Evolutionary conservation across 306 rosid species (phyloP).

Genomic region (Myrica gale): DNA sequence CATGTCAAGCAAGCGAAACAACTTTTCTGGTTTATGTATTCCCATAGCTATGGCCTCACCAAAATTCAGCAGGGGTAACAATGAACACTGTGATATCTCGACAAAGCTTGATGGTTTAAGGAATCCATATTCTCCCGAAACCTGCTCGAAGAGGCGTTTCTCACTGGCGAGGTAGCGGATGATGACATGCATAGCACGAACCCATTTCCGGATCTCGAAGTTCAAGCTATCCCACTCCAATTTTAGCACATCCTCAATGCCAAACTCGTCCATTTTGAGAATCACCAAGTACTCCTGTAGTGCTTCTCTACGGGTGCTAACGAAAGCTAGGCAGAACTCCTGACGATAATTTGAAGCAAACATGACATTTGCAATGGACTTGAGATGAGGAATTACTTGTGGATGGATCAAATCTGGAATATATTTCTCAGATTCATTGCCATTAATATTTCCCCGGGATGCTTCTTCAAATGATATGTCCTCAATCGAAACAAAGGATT

Average conservation of each 20-base stretch:
- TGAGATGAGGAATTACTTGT: constrained; percentile 42
- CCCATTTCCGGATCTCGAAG: constrained; percentile 56
- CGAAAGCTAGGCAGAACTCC: constrained; percentile 52
- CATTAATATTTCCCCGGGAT: constrained; percentile 9
- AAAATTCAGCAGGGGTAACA: constrained; percentile 48
- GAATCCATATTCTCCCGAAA: constrained; percentile 46
- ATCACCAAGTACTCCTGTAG: constrained; percentile 48
- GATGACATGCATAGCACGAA: constrained; percentile 42
- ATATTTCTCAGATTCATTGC: constrained; percentile 21
- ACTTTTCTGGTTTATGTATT: constrained; percentile 44
- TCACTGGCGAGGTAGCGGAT: constrained; percentile 53
- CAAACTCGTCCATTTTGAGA: constrained; percentile 44
- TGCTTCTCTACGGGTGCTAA: constrained; percentile 46
- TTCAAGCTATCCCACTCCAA: constrained; percentile 53
- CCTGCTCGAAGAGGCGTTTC: constrained; percentile 47
- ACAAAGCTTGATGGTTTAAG: constrained; percentile 40
- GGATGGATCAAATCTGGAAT: constrained; percentile 47
- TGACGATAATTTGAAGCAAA: constrained; percentile 53
- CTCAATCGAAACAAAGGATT: constrained; percentile 44
- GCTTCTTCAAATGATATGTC: constrained; percentile 36
- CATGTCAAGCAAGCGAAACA: constrained; percentile 62
- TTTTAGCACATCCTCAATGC: constrained; percentile 50
- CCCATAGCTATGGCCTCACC: constrained; percentile 55
- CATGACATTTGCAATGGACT: constrained; percentile 57
- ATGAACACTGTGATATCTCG: constrained; percentile 43